Percentiles rank a stretch among this genome's conserved stretches.
Conservation (phyloP, 345 rosid genomes). For the Salix caprea region DNA sequence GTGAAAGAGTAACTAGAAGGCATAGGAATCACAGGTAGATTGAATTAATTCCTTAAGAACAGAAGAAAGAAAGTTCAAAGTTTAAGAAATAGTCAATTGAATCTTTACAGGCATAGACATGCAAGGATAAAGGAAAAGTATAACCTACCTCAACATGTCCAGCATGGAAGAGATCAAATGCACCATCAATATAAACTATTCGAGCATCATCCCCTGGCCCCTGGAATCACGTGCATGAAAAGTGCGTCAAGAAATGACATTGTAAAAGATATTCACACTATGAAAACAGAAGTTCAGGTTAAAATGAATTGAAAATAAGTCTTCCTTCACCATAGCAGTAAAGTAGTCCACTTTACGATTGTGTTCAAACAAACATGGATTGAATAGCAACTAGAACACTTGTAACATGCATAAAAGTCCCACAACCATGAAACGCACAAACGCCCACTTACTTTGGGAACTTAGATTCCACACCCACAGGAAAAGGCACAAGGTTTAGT, state of each 20-base stretch:
- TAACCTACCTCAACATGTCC: constrained; percentile 72
- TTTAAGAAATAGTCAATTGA: not conserved
- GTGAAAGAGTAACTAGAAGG: not conserved
- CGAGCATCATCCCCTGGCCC: constrained; percentile 67
- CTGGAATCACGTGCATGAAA: constrained; percentile 33
- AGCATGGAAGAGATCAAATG: constrained; percentile 82
- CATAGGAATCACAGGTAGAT: not conserved
- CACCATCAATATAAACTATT: constrained; percentile 70
- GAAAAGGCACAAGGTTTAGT: too few species aligned
- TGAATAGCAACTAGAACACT: not conserved
- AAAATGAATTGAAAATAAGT: not conserved
- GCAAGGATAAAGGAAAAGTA: not conserved
- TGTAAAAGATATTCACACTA: not conserved
- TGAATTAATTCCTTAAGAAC: not conserved
- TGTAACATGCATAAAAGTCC: not conserved
- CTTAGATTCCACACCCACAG: too few species aligned
- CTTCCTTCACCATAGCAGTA: not conserved
- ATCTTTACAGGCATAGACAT: not conserved
- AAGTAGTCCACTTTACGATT: not conserved
- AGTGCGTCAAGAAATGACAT: not conserved
- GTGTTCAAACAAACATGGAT: not conserved
- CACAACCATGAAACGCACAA: not conserved
- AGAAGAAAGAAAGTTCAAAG: not conserved
- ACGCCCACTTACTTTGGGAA: too few species aligned
- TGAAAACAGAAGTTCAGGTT: not conserved